Percentiles rank a stretch among this genome's conserved stretches.
Evolutionary conservation across 2,329 filamentous ascomycete genomes (phyloP).

Genomic region (Cladophialophora yegresii): DNA sequence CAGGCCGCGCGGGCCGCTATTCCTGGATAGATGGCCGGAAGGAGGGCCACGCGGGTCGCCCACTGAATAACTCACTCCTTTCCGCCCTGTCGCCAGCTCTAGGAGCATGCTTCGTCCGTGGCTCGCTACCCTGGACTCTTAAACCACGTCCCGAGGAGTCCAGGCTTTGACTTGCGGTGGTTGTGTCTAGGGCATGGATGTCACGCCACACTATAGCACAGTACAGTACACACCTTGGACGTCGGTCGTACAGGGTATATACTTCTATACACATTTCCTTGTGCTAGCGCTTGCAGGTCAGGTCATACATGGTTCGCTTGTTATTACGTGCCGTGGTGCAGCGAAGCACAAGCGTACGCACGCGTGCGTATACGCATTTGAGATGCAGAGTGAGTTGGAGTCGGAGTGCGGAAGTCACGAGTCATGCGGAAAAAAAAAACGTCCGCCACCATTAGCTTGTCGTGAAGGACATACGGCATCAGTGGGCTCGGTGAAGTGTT

Average conservation of each 20-base stretch:
- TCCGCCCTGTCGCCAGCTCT: neutral
- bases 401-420: no score
- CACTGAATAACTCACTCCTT: neutral
- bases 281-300: neutral
- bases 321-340: neutral
- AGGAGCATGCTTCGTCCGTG: neutral
- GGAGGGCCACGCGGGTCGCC: neutral
- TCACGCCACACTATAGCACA: neutral
- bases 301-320: neutral
- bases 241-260: no score
- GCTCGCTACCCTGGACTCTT: neutral
- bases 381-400: neutral
- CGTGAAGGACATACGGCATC: neutral
- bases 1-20: constrained; percentile 25
- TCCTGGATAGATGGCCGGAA: neutral
- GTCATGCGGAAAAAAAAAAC: no score
- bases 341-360: neutral
- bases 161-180: neutral
- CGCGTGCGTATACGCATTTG: neutral
- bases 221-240: neutral
- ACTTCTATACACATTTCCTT: neutral
- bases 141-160: neutral
- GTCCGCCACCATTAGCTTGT: no score
- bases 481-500: neutral
- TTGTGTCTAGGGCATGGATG: neutral